A percentile compares a stretch with the other conserved stretches of the same genome.
Evolutionary conservation across 2,329 filamentous ascomycete genomes (phyloP).

Genomic region (Phaeomoniella chlamydospora): DNA sequence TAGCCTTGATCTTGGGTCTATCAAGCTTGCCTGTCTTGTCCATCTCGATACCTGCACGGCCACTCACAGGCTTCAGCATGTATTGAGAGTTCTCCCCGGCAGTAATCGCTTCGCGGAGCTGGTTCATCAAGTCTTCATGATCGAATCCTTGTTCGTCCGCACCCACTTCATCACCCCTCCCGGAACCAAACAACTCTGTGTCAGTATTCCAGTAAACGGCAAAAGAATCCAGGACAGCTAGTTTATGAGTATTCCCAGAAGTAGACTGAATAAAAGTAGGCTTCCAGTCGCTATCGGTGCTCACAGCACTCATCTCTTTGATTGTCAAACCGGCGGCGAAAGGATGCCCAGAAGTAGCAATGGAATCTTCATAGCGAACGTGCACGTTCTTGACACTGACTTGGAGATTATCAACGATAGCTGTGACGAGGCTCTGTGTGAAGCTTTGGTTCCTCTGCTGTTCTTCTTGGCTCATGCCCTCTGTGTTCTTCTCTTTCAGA

Average conservation of each 20-base stretch:
- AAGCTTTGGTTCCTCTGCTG: slow-evolving; percentile 97
- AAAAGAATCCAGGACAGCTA: slow-evolving; percentile 77
- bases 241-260: slow-evolving; percentile 72
- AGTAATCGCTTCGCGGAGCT: slow-evolving; percentile 69
- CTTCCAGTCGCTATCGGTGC: slow-evolving; percentile 87
- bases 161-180: slow-evolving; percentile 52
- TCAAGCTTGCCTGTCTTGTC: slow-evolving; percentile 78
- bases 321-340: slow-evolving; percentile 87
- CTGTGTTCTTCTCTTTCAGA: slow-evolving; percentile 79
- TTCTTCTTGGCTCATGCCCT: slow-evolving; percentile 87
- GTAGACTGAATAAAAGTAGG: slow-evolving; percentile 91
- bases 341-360: slow-evolving; percentile 86
- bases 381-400: slow-evolving; percentile 98
- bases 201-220: slow-evolving; percentile 99
- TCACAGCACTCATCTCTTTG: slow-evolving; percentile 92
- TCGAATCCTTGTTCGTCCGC: slow-evolving; percentile 46
- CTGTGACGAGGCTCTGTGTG: slow-evolving; percentile 83
- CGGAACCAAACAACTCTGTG: slow-evolving; percentile 65
- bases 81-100: slow-evolving; percentile 71
- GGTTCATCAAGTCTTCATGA: slow-evolving; percentile 63
- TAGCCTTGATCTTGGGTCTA: slow-evolving; percentile 76
- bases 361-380: slow-evolving; percentile 92
- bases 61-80: slow-evolving; percentile 89
- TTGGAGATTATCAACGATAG: slow-evolving; percentile 96
- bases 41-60: slow-evolving; percentile 84